These are phyloP conservation scores for Leptomonas pyrrhocoris DNA, from an alignment of 208 protist genomes.

Conservation along the genomic window DNA sequence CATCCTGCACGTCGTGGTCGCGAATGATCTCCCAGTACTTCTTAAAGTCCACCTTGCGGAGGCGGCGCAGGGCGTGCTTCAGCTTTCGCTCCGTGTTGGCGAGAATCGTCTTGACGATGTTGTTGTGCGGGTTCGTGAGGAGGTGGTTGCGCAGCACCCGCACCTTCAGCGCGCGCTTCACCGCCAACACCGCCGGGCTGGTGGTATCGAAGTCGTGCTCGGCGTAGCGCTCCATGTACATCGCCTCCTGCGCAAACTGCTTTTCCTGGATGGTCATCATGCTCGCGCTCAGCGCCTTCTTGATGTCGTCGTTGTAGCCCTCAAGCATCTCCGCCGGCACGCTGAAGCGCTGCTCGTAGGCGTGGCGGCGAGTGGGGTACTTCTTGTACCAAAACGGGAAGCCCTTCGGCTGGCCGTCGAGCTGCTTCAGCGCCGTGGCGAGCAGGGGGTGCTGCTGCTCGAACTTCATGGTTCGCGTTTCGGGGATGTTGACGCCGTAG, in stretches of 20 bases:
- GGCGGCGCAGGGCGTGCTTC: constrained; percentile 74
- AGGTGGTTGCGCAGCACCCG: constrained; percentile 89
- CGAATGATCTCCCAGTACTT: constrained; percentile 92
- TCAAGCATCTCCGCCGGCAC: constrained; percentile 91
- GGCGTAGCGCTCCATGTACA: constrained; percentile 93
- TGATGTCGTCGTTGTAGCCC: constrained; percentile 82
- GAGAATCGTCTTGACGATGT: constrained; percentile 88
- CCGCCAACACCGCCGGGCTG: constrained; percentile 82
- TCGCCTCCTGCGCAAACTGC: constrained; percentile 86
- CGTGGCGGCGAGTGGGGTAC: constrained; percentile 90
- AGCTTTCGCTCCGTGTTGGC: constrained; percentile 81
- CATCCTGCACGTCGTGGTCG: constrained; percentile 91
- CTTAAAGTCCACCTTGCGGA: constrained; percentile 90
- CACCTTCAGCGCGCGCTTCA: constrained; percentile 86
- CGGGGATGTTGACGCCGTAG: constrained; percentile 87
- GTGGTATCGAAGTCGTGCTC: constrained; percentile 91
- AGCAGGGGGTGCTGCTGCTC: constrained; percentile 87
- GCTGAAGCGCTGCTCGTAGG: constrained; percentile 90
- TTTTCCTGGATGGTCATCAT: constrained; percentile 93
- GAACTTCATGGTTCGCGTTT: constrained; percentile 77
- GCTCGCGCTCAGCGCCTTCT: constrained; percentile 68
- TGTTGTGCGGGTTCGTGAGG: constrained; percentile 92
- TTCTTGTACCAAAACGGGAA: constrained; percentile 95
- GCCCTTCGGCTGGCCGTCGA: constrained; percentile 82
- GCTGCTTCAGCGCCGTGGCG: constrained; percentile 67